A percentile compares a stretch with the other conserved stretches of the same genome.
phyloP scores from a whole-genome alignment of 108 stramenopile genomes.

The Fistulifera solaris region DNA sequence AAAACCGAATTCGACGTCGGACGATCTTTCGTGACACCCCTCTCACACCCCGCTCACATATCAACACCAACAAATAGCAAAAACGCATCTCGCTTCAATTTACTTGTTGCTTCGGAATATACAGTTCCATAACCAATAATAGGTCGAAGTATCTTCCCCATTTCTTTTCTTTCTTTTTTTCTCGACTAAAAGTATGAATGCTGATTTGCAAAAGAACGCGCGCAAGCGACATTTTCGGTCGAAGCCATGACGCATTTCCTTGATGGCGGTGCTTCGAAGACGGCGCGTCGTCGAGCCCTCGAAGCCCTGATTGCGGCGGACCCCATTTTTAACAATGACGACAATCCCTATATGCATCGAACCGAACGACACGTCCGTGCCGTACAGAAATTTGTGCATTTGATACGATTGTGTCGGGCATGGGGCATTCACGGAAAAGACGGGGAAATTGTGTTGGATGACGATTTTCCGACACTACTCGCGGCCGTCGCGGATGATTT shows the following conservation, averaged over 20 bases:
- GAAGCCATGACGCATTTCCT: slow-evolving; percentile 61
- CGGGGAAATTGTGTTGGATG: slow-evolving; percentile 41
- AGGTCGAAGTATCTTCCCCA: too few species aligned
- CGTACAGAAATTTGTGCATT: slow-evolving; percentile 69
- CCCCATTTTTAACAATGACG: slow-evolving; percentile 61
- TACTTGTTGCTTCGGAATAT: too few species aligned
- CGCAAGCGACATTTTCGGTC: slow-evolving; percentile 43
- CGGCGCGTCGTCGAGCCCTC: slow-evolving; percentile 51
- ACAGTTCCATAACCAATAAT: too few species aligned
- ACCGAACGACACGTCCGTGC: slow-evolving; percentile 71
- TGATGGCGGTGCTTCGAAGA: slow-evolving; percentile 39
- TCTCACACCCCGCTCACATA: too few species aligned
- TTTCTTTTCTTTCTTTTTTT: too few species aligned
- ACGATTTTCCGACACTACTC: slow-evolving; percentile 52
- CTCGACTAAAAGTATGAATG: slow-evolving; percentile 21
- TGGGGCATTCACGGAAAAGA: slow-evolving; percentile 41
- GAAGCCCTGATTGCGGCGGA: slow-evolving; percentile 56
- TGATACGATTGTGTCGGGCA: slow-evolving; percentile 75
- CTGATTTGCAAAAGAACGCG: slow-evolving; percentile 58
- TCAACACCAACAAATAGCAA: too few species aligned
- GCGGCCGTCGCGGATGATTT: slow-evolving; percentile 66
- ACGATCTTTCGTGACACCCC: too few species aligned
- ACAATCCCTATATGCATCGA: slow-evolving; percentile 72
- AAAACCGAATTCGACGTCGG: too few species aligned
- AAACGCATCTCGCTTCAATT: too few species aligned